A percentile compares a stretch with the other conserved stretches of the same genome.
phyloP scores from a whole-genome alignment of 139 green algal genomes.

The Mesotaenium endlicherianum region DNA sequence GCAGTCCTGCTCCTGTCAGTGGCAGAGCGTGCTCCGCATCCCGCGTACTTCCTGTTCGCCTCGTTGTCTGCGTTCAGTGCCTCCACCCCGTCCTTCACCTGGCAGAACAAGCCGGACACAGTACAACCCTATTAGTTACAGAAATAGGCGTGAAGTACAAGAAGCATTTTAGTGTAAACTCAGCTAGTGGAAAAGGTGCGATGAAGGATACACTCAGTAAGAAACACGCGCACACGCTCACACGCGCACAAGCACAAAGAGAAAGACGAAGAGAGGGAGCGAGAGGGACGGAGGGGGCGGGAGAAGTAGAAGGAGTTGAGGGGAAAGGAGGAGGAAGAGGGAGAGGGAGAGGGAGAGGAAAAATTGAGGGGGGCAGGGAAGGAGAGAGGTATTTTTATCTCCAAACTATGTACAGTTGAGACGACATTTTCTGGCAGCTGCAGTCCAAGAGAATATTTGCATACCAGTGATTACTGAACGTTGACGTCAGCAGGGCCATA shows the following conservation, averaged over 20 bases:
- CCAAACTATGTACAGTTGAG: too few species aligned
- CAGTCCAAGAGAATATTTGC: too few species aligned
- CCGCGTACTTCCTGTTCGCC: neutral
- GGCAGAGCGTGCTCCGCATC: conserved; percentile 9
- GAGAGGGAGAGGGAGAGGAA: neutral
- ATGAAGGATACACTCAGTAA: neutral
- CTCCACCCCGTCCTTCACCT: neutral
- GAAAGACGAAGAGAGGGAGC: neutral
- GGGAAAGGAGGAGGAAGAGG: neutral
- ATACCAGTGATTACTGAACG: too few species aligned
- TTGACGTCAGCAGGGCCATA: too few species aligned
- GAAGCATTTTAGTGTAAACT: neutral
- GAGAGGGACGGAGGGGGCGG: neutral
- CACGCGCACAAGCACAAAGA: neutral
- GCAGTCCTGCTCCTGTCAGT: neutral
- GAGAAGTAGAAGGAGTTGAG: neutral
- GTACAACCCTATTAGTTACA: neutral
- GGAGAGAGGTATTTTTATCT: neutral
- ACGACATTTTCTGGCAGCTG: too few species aligned
- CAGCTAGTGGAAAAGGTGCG: neutral
- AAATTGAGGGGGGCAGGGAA: neutral
- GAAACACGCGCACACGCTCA: neutral
- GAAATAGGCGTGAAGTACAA: neutral
- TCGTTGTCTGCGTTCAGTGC: neutral
- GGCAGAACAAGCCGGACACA: neutral